A percentile compares a stretch with the other conserved stretches of the same genome.
phyloP scores from a whole-genome alignment of 495 filamentous ascomycete genomes.

The Polyplosphaeria fusca region DNA sequence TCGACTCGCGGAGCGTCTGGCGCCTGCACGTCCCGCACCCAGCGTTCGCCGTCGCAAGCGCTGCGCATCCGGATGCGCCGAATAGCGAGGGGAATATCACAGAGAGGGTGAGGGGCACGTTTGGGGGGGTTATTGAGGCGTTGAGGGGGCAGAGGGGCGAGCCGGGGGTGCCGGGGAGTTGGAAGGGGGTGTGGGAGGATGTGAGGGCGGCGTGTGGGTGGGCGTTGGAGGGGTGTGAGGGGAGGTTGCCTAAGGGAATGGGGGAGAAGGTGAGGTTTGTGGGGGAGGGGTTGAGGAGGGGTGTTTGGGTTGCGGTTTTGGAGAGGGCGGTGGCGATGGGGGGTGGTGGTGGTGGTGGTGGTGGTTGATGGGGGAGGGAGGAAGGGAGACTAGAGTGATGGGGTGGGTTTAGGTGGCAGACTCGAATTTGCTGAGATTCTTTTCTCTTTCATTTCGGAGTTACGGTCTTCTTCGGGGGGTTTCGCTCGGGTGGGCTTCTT shows the following conservation, averaged over 20 bases:
- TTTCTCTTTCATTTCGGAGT: too few species aligned
- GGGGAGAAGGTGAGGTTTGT: constrained; percentile 21
- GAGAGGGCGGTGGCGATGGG: neutral
- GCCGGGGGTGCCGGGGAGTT: neutral
- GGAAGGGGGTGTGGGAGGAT: constrained; percentile 16
- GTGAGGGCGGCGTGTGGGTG: constrained; percentile 9
- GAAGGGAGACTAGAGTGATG: too few species aligned
- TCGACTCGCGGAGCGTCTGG: neutral
- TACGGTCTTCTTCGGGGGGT: too few species aligned
- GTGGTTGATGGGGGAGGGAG: too few species aligned
- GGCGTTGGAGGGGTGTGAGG: constrained; percentile 13
- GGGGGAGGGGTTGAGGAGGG: constrained; percentile 10
- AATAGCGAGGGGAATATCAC: neutral
- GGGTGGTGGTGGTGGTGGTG: too few species aligned
- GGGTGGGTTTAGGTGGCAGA: too few species aligned
- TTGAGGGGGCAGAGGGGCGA: neutral
- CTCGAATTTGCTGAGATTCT: too few species aligned
- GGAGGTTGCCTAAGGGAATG: constrained; percentile 22
- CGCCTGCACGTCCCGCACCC: neutral
- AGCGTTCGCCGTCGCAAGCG: neutral
- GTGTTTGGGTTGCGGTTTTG: constrained; percentile 3
- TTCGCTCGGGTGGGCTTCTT: too few species aligned
- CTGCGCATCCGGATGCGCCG: neutral
- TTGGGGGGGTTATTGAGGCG: constrained; percentile 10
- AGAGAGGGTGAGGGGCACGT: constrained; percentile 2